A percentile compares a stretch with the other conserved stretches of the same genome.
Evolutionary conservation across 2,329 filamentous ascomycete genomes (phyloP).

Genomic region (Epichloe sp.): DNA sequence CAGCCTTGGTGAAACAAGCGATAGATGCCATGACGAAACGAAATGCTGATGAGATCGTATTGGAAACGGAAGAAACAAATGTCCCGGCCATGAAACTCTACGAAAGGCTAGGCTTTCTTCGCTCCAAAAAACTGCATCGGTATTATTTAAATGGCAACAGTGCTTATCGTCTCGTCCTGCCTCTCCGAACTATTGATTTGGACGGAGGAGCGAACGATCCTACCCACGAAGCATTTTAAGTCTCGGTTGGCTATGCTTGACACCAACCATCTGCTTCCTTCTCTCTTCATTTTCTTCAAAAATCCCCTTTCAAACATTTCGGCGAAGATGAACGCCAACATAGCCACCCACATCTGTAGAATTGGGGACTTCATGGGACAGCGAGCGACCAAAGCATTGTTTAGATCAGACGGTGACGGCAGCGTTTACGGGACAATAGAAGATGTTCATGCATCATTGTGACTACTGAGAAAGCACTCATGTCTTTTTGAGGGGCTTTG

Average conservation of each 20-base stretch:
- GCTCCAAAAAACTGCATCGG: slow-evolving; percentile 83
- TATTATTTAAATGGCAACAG: slow-evolving; percentile 97
- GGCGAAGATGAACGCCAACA: not conserved
- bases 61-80: slow-evolving; percentile 94
- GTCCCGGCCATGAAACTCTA: slow-evolving; percentile 82
- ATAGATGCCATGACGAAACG: slow-evolving; percentile 81
- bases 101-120: slow-evolving; percentile 79
- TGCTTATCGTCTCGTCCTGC: slow-evolving; percentile 76
- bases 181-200: slow-evolving; percentile 46
- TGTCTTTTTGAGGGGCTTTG: not conserved
- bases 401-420: not conserved
- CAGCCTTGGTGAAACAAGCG: slow-evolving; percentile 73
- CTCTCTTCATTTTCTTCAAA: not conserved
- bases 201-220: slow-evolving; percentile 25
- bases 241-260: not conserved
- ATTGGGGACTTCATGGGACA: not conserved
- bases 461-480: not conserved
- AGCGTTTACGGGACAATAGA: slow-evolving; percentile 4
- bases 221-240: slow-evolving; percentile 16
- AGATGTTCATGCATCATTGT: not conserved
- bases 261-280: not conserved
- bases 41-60: slow-evolving; percentile 82
- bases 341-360: not conserved
- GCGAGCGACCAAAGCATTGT: not conserved
- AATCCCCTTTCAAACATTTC: not conserved